These are phyloP conservation scores for Kwoniella botswanensis DNA, from an alignment of 768 basidiomycete species.

Conservation along the genomic window DNA sequence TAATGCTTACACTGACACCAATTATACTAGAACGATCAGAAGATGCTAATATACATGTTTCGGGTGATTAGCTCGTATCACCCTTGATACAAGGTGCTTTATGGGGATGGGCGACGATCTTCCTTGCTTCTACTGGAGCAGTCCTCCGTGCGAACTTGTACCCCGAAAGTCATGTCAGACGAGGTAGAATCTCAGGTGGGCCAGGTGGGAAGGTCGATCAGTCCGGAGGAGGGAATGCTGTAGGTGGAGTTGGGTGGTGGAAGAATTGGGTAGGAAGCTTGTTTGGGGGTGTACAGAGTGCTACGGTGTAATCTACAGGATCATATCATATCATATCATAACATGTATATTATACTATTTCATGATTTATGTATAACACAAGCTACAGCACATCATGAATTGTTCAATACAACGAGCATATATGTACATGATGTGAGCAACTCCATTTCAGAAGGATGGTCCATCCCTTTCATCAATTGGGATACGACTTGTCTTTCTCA, in stretches of 20 bases:
- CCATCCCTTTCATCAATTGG: background rate
- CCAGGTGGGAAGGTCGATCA: constrained; percentile 26
- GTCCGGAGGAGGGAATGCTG: constrained; percentile 44
- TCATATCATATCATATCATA: background rate
- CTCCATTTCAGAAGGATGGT: no score
- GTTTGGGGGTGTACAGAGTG: constrained; percentile 52
- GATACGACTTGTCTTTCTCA: constrained; percentile 14
- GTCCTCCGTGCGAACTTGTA: constrained; percentile 44
- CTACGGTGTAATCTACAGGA: constrained; percentile 28
- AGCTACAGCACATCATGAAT: no score
- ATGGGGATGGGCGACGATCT: constrained; percentile 53
- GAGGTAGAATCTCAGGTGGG: constrained; percentile 51
- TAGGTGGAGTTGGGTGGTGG: constrained; percentile 53
- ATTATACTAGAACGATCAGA: no score
- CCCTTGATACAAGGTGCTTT: constrained; percentile 55
- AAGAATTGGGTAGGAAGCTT: constrained; percentile 52
- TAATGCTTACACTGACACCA: background rate
- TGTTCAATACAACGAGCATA: no score
- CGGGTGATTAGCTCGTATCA: constrained; percentile 43
- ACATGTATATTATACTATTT: background rate
- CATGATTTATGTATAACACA: background rate
- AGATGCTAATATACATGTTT: no score
- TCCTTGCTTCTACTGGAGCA: constrained; percentile 39
- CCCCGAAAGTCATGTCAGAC: constrained; percentile 42
- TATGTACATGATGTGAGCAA: no score